These are phyloP conservation scores for Russula abietina DNA, from an alignment of 768 basidiomycete species.

Conservation along the genomic window DNA sequence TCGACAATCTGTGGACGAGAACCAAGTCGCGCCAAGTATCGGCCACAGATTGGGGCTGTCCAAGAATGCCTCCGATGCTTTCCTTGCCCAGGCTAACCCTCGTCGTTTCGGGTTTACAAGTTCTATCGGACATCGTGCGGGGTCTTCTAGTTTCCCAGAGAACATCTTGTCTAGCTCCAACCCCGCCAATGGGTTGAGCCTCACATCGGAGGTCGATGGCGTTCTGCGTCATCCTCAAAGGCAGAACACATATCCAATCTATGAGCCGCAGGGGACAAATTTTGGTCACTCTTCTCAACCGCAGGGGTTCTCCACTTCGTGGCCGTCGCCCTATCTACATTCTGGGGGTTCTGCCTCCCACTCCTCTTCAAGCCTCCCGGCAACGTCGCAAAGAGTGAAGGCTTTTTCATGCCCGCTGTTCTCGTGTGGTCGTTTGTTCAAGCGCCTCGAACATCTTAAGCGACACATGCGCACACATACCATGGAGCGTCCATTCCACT, in stretches of 20 bases:
- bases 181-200: neutral
- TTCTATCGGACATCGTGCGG: slow-evolving; percentile 17
- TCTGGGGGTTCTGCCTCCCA: slow-evolving; percentile 20
- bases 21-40: slow-evolving; percentile 29
- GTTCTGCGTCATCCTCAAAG: slow-evolving; percentile 14
- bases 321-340: slow-evolving; percentile 27
- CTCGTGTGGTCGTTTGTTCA: slow-evolving; percentile 82
- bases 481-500: slow-evolving; percentile 78
- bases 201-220: slow-evolving; percentile 10
- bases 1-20: slow-evolving; percentile 27
- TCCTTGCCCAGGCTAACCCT: slow-evolving; percentile 24
- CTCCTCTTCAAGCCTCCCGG: slow-evolving; percentile 20
- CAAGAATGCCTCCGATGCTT: slow-evolving; percentile 22
- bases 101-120: slow-evolving; percentile 11
- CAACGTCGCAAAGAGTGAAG: slow-evolving; percentile 34
- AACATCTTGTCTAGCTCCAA: slow-evolving; percentile 7
- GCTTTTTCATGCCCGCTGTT: slow-evolving; percentile 78
- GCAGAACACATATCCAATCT: slow-evolving; percentile 22
- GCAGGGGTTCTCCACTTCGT: slow-evolving; percentile 19
- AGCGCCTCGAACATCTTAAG: slow-evolving; percentile 88
- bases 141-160: slow-evolving; percentile 15
- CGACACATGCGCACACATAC: slow-evolving; percentile 86
- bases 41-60: slow-evolving; percentile 22
- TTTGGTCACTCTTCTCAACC: slow-evolving; percentile 1
- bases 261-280: slow-evolving; percentile 17